Evolutionary conservation across 2,329 filamentous ascomycete genomes (phyloP).

Genomic region (Nectriaceae sp.): DNA sequence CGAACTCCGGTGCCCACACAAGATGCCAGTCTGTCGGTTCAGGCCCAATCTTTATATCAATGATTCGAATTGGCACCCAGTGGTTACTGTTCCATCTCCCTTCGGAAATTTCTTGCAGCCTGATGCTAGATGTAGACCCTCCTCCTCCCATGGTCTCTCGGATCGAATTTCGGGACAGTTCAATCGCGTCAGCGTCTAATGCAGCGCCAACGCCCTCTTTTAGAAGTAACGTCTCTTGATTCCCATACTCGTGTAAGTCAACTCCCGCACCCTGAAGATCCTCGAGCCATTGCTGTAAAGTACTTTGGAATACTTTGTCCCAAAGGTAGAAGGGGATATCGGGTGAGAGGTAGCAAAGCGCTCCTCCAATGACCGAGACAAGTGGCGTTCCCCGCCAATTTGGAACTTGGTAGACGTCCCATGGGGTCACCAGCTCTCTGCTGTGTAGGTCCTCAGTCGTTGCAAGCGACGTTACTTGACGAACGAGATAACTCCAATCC

Average conservation of each 20-base stretch:
- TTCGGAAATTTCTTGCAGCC: background rate
- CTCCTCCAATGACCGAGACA: slow-evolving; percentile 25
- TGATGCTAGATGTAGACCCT: background rate
- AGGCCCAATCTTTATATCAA: slow-evolving; percentile 18
- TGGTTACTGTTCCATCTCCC: slow-evolving; percentile 7
- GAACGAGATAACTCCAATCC: slow-evolving; percentile 11
- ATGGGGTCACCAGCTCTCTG: slow-evolving; percentile 20
- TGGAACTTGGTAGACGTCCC: slow-evolving; percentile 23
- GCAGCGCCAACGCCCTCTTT: slow-evolving; percentile 6
- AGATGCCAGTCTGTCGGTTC: slow-evolving; percentile 20
- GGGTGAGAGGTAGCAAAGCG: slow-evolving; percentile 24
- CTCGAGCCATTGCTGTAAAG: slow-evolving; percentile 17
- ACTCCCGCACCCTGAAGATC: slow-evolving; percentile 16
- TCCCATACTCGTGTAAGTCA: slow-evolving; percentile 26
- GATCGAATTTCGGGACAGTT: slow-evolving; percentile 3
- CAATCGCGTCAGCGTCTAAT: slow-evolving; percentile 20
- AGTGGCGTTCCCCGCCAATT: slow-evolving; percentile 26
- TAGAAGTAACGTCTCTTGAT: slow-evolving; percentile 8
- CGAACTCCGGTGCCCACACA: slow-evolving; percentile 27
- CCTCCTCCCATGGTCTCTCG: slow-evolving; percentile 4
- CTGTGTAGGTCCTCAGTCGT: slow-evolving; percentile 6
- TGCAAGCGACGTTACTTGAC: background rate
- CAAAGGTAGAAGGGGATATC: slow-evolving; percentile 12
- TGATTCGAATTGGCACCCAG: slow-evolving; percentile 26
- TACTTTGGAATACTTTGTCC: slow-evolving; percentile 18